phyloP scores from a whole-genome alignment of 2,329 filamentous ascomycete species.

The Penicillium sp. region DNA sequence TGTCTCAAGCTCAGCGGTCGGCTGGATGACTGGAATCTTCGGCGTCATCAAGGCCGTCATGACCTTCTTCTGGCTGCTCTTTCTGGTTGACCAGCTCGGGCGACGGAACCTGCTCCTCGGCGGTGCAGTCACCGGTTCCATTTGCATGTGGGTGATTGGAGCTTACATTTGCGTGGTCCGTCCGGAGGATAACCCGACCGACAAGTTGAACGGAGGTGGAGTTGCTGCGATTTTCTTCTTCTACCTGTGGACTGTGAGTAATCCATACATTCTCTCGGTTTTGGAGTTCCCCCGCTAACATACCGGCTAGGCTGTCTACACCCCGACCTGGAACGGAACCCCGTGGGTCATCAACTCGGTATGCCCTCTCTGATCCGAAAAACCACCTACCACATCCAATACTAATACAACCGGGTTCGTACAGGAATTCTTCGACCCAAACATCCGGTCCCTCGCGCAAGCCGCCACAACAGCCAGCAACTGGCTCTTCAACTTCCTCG shows the following conservation, averaged over 20 bases:
- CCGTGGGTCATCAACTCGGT: conserved; percentile 74
- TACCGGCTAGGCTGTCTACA: conserved; percentile 63
- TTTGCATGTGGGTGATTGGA: conserved; percentile 41
- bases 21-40: conserved; percentile 74
- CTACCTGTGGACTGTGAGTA: conserved; percentile 66
- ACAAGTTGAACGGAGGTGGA: conserved; percentile 33
- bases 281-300: neutral
- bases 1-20: conserved; percentile 56
- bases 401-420: neutral
- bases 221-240: conserved; percentile 65
- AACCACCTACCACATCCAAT: neutral
- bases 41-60: conserved; percentile 73
- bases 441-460: conserved; percentile 71
- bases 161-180: conserved; percentile 40
- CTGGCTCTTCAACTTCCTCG: conserved; percentile 43
- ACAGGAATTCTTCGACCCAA: conserved; percentile 72
- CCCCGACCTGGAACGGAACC: conserved; percentile 72
- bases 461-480: conserved; percentile 61
- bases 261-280: neutral
- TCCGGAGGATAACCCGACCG: conserved; percentile 33
- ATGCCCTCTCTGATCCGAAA: conserved; percentile 6
- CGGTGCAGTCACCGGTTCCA: conserved; percentile 63
- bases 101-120: conserved; percentile 67
- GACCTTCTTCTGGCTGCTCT: conserved; percentile 71
- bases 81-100: conserved; percentile 68